Base-by-base conservation (phyloP, 768 basidiomycete species). In the Mycena floridula region DNA sequence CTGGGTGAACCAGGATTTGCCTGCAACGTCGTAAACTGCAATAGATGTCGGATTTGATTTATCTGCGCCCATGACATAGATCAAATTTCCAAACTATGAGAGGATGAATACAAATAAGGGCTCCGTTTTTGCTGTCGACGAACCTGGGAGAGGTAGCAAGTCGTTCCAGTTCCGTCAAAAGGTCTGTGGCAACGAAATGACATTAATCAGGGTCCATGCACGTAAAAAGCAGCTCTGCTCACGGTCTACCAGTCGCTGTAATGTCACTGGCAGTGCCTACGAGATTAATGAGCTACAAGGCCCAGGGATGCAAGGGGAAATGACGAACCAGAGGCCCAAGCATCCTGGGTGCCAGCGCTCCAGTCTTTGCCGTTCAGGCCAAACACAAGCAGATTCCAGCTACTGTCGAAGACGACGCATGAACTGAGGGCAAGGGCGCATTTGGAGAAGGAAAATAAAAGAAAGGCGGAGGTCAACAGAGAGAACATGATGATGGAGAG, bases 361-460 rank as follows among this genome's bases (percentile, higher is more conserved):
- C 85, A 93, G 62, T 96, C 93, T 56, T 87, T 84, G 47, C 81
- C 83, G 45, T 82, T 77, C 49, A 89, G 77, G 44, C 87, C 89
- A 59, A 97, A 89, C 18, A 84, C 88, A 42, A 89, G 79, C 42
- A 97, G 74, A 61, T 94, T 90, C 81, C 84, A 92, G 54, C 64
- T 68, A 35, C 70, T 56, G 57, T 95, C 92, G 58, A 94, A 93
- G 18, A 83, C 76, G 28, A 91, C 69, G 59, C 92, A 95, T 3
- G 81, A 71, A 15, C 65, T 62, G 2, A 71, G 65, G 25, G 54
- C 59, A 47, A 69, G 67, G 28, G 59, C 46, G 7, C 56, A 46
- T 11, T 64, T 57, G 40, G 72, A 55, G n/a, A n/a, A n/a, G 37
- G 68, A 57, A 40, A 53, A 42, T 25, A 74, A 75, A 77, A 79